Percentiles rank a stretch among this genome's conserved stretches.
These are phyloP conservation scores for Ettlia oleoabundans DNA, from an alignment of 139 green algal genomes.

Conservation along the genomic window DNA sequence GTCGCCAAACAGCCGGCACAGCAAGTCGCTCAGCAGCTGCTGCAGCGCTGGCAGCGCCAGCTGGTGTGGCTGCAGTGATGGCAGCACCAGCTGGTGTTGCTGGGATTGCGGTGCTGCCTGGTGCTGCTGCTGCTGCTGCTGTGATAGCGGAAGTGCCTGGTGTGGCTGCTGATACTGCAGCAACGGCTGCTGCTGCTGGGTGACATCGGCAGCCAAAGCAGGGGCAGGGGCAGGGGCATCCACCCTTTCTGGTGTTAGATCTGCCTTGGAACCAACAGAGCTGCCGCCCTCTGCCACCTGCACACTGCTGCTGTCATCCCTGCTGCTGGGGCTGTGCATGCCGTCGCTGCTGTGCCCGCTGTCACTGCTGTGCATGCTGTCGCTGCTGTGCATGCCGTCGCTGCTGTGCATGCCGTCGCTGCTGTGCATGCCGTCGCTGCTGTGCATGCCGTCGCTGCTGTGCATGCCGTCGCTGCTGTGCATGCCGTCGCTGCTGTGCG, in stretches of 20 bases:
- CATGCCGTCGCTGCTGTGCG: background rate
- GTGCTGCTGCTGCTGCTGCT: background rate
- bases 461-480: background rate
- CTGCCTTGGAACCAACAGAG: too few species aligned
- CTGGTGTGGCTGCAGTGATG: background rate
- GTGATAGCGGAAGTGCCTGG: background rate
- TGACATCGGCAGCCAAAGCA: background rate
- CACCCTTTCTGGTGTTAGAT: too few species aligned
- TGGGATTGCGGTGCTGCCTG: background rate
- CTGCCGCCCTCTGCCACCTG: too few species aligned
- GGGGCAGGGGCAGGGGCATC: too few species aligned
- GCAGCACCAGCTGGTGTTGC: background rate
- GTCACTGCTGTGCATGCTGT: background rate
- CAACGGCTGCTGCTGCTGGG: background rate
- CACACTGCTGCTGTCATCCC: too few species aligned
- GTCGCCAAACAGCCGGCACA: conserved; percentile 30
- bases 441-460: background rate
- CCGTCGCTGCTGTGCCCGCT: background rate
- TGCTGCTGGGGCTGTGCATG: background rate
- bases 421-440: background rate
- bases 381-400: background rate
- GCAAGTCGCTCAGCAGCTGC: conserved; percentile 23
- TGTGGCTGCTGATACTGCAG: background rate
- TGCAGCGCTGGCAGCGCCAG: conserved; percentile 15
- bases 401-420: background rate